These are phyloP conservation scores for Phalaenopsis equestris DNA, from an alignment of 106 monocot genomes.

Conservation along the genomic window DNA sequence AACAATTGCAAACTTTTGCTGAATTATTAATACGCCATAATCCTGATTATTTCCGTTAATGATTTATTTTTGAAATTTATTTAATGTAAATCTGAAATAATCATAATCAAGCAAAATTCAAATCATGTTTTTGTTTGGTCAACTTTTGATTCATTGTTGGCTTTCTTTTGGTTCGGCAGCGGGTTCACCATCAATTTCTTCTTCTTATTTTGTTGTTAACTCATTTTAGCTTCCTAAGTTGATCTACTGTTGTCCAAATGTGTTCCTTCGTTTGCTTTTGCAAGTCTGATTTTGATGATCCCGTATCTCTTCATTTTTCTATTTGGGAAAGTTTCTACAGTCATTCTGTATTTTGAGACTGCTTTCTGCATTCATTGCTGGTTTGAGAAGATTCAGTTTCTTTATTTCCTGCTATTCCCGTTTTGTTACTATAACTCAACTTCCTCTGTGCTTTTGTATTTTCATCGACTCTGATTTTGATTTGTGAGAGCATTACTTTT, in stretches of 20 bases:
- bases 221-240: background rate
- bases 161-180: background rate
- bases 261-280: background rate
- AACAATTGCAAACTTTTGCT: background rate
- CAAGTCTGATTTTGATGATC: background rate
- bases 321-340: background rate
- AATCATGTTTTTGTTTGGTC: background rate
- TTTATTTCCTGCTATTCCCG: background rate
- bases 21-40: background rate
- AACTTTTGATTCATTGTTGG: background rate
- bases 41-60: background rate
- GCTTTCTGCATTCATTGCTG: background rate
- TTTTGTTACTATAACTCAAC: background rate
- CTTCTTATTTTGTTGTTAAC: background rate
- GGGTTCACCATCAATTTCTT: background rate
- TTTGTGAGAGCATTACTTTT: background rate
- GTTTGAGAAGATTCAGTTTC: background rate
- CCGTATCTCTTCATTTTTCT: background rate
- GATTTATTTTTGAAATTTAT: background rate
- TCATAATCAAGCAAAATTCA: background rate
- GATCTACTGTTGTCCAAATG: background rate
- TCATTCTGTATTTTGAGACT: no score
- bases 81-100: background rate
- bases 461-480: background rate
- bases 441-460: background rate